Percentiles rank a stretch among this genome's conserved stretches.
phyloP scores from a whole-genome alignment of 169 alveolate species.

The Nephromyces sp. region DNA sequence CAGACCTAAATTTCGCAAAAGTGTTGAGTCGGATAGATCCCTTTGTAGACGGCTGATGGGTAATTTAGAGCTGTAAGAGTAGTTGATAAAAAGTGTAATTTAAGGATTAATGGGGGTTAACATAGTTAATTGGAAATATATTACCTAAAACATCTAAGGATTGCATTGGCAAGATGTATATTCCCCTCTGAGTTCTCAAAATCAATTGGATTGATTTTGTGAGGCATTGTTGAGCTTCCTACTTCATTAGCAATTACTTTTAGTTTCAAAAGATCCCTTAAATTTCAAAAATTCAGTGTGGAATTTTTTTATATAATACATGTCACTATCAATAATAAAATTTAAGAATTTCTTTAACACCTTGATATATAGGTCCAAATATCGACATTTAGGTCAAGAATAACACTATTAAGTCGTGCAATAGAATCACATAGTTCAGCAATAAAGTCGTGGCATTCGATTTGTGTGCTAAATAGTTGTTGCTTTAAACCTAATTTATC shows the following conservation, averaged over 20 bases:
- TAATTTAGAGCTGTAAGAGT: constrained; percentile 57
- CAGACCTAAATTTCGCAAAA: constrained; percentile 63
- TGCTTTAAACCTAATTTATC: constrained; percentile 61
- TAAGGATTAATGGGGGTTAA: not conserved
- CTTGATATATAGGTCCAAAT: constrained; percentile 83
- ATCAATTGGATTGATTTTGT: constrained; percentile 90
- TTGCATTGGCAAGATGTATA: constrained; percentile 76
- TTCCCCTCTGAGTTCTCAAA: constrained; percentile 95
- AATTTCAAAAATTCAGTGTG: too few relatives aligned
- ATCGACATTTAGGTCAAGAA: constrained; percentile 79
- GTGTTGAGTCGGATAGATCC: constrained; percentile 89
- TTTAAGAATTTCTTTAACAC: constrained; percentile 18
- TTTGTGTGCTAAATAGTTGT: constrained; percentile 83
- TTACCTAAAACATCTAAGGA: constrained; percentile 62
- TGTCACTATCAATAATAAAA: too few relatives aligned
- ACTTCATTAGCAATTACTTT: constrained; percentile 65
- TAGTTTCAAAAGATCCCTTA: constrained; percentile 49
- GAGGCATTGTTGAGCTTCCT: constrained; percentile 97
- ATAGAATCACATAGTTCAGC: constrained; percentile 62
- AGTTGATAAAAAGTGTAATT: not conserved
- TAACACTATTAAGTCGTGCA: constrained; percentile 68
- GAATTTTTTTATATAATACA: too few relatives aligned
- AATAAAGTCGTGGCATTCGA: constrained; percentile 85
- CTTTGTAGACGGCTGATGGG: constrained; percentile 86
- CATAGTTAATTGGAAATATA: not conserved